Evolutionary conservation across 1,284 basidiomycete genomes (phyloP).

Genomic region (Mycosarcoma maydis): DNA sequence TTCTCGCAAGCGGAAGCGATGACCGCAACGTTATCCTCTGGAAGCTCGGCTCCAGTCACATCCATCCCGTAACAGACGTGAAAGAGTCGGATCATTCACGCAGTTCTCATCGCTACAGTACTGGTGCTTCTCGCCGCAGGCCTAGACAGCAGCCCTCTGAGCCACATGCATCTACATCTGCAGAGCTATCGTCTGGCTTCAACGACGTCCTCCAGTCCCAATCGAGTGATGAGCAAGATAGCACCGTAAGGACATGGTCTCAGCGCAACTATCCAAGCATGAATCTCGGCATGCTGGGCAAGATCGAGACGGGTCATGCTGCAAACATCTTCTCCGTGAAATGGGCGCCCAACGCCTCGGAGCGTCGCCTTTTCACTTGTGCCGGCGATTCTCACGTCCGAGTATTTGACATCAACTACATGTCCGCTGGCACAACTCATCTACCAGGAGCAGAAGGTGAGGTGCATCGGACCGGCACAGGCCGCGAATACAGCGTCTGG

Average conservation of each 20-base stretch:
- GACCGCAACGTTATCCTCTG: conserved; percentile 80
- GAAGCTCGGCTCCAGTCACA: conserved; percentile 71
- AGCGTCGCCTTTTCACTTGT: conserved; percentile 73
- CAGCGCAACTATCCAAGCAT: conserved; percentile 16
- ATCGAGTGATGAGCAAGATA: background rate
- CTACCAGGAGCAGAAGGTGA: conserved; percentile 7
- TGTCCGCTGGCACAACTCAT: background rate
- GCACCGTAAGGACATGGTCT: conserved; percentile 21
- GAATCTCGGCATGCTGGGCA: conserved; percentile 29
- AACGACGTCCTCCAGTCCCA: background rate
- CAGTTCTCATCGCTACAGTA: background rate
- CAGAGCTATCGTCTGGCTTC: background rate
- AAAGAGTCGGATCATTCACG: background rate
- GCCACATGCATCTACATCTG: background rate
- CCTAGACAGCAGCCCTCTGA: background rate
- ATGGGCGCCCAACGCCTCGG: conserved; percentile 75
- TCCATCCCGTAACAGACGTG: conserved; percentile 52
- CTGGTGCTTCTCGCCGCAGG: conserved; percentile 3
- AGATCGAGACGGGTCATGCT: conserved; percentile 70
- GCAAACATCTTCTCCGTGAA: conserved; percentile 88
- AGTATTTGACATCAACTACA: conserved; percentile 76
- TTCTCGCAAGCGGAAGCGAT: conserved; percentile 82
- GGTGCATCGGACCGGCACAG: background rate
- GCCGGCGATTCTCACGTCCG: conserved; percentile 83
- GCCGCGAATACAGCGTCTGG: conserved; percentile 29